These are phyloP conservation scores for Eimeria falciformis DNA, from an alignment of 169 alveolate genomes.

Conservation along the genomic window DNA sequence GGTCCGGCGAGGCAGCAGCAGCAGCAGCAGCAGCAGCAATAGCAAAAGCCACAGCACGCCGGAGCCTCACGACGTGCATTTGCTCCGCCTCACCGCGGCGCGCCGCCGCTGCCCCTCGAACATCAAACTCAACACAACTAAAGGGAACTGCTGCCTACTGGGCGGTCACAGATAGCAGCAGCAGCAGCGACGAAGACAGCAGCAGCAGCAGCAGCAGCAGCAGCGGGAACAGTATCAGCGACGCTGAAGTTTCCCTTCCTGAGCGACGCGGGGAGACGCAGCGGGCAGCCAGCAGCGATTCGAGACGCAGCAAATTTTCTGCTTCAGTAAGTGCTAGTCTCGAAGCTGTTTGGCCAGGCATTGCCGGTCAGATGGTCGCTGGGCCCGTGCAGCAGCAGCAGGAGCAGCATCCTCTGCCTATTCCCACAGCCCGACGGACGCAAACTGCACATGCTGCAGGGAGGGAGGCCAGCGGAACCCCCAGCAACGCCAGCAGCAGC, in stretches of 20 bases:
- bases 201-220: constrained; percentile 52
- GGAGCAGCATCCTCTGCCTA: constrained; percentile 48
- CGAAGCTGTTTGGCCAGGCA: background rate
- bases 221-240: constrained; percentile 36
- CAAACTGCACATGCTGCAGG: constrained; percentile 23
- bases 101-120: constrained; percentile 20
- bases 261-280: constrained; percentile 25
- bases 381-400: too few species aligned
- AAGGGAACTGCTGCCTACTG: constrained; percentile 35
- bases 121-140: background rate
- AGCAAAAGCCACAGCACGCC: constrained; percentile 65
- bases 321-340: constrained; percentile 35
- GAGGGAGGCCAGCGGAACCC: background rate
- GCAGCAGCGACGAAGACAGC: constrained; percentile 28
- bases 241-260: constrained; percentile 4
- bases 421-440: constrained; percentile 57
- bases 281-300: constrained; percentile 6
- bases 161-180: constrained; percentile 65
- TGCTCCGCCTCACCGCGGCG: constrained; percentile 17
- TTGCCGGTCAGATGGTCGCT: too few species aligned
- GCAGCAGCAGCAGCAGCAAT: background rate
- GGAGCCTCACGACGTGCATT: constrained; percentile 64
- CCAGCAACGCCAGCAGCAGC: constrained; percentile 41
- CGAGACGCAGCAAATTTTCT: background rate
- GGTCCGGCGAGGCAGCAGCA: constrained; percentile 48